Evolutionary conservation across 257 asterid genomes (phyloP).

Genomic region (Gentiana dahurica): DNA sequence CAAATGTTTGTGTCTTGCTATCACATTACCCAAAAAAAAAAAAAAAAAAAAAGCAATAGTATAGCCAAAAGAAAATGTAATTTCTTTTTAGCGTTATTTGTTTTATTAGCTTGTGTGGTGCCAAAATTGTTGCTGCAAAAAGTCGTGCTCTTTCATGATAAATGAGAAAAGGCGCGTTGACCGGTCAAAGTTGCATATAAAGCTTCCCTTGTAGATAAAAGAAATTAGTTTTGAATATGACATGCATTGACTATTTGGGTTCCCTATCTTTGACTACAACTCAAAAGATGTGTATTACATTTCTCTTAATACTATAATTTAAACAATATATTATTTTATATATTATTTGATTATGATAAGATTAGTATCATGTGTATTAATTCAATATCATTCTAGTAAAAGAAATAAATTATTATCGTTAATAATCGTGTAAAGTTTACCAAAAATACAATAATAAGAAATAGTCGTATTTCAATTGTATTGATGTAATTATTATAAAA

Average conservation of each 20-base stretch:
- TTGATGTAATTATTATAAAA: too few relatives aligned
- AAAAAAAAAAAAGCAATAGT: too few relatives aligned
- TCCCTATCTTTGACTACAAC: slow-evolving; percentile 29
- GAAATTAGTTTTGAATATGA: slow-evolving; percentile 27
- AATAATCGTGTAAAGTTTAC: neutral
- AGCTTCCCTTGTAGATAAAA: slow-evolving; percentile 19
- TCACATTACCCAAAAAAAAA: too few relatives aligned
- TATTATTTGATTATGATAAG: neutral
- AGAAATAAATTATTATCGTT: neutral
- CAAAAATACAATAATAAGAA: neutral
- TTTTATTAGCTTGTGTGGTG: neutral
- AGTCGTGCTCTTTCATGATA: slow-evolving; percentile 14
- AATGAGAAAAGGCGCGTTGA: slow-evolving; percentile 30
- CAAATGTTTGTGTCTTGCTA: too few relatives aligned
- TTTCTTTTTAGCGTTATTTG: too few relatives aligned
- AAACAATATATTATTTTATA: neutral
- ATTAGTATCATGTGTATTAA: neutral
- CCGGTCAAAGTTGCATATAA: slow-evolving; percentile 56
- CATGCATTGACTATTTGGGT: slow-evolving; percentile 27
- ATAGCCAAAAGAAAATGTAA: too few relatives aligned
- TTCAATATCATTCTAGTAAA: too few relatives aligned
- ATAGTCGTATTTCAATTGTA: too few relatives aligned
- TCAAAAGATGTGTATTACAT: neutral
- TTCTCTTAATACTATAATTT: neutral
- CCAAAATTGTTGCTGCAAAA: slow-evolving; percentile 13